Percentiles rank a stretch among this genome's conserved stretches.
These are phyloP conservation scores for Solanum virginianum DNA, from an alignment of 257 asterid species.

Conservation along the genomic window DNA sequence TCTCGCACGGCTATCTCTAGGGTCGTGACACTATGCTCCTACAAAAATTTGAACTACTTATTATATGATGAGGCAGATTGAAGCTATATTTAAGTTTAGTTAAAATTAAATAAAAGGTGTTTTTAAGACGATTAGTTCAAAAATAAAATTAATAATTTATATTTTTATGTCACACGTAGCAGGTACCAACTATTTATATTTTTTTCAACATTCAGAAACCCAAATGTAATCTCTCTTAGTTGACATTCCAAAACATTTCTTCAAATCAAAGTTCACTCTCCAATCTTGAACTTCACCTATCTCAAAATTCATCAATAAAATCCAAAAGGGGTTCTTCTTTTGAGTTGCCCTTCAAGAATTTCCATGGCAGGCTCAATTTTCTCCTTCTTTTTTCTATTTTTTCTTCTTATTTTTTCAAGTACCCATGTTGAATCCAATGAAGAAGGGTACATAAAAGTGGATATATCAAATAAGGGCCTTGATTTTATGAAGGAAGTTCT, in stretches of 20 bases:
- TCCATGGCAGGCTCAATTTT: slow-evolving; percentile 23
- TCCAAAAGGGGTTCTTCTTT: not conserved
- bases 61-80: too few species aligned
- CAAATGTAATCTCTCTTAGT: not conserved
- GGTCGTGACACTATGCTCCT: too few species aligned
- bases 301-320: not conserved
- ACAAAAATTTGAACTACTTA: too few species aligned
- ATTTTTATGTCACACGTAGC: too few species aligned
- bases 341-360: not conserved
- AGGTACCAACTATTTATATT: not conserved
- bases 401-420: slow-evolving; percentile 7
- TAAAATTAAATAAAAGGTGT: too few species aligned
- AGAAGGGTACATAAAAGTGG: slow-evolving; percentile 43
- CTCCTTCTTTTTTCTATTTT: slow-evolving; percentile 5
- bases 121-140: accelerated
- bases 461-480: slow-evolving; percentile 66
- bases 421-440: slow-evolving; percentile 25
- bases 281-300: not conserved
- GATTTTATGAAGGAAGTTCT: slow-evolving; percentile 59
- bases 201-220: not conserved
- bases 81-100: too few species aligned
- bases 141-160: too few species aligned
- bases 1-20: too few species aligned
- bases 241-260: not conserved
- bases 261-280: not conserved